These are phyloP conservation scores for Rickenella mellea DNA, from an alignment of 768 basidiomycete genomes.

Conservation along the genomic window DNA sequence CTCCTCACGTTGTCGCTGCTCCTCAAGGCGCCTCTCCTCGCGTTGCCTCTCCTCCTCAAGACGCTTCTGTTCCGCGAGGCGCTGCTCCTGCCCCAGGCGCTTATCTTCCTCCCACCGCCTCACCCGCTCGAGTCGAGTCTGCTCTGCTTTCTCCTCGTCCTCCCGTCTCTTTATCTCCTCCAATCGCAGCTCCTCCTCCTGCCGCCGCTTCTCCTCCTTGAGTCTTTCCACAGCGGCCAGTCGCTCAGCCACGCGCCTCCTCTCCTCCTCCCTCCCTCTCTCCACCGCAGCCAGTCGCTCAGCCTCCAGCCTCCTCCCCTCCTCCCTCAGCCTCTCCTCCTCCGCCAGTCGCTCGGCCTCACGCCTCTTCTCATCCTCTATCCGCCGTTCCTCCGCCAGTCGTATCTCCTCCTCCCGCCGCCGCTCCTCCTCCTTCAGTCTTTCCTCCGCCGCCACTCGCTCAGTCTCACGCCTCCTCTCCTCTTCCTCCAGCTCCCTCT, in stretches of 20 bases:
- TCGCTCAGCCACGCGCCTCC: slow-evolving; percentile 16
- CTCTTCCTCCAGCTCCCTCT: slow-evolving; percentile 12
- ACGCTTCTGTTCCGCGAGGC: slow-evolving; percentile 7
- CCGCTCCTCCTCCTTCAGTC: slow-evolving; percentile 22
- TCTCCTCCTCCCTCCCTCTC: slow-evolving; percentile 13
- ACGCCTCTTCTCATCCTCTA: slow-evolving; percentile 24
- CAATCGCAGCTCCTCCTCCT: slow-evolving; percentile 4
- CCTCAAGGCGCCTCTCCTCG: slow-evolving; percentile 16
- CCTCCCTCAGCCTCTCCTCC: slow-evolving; percentile 16
- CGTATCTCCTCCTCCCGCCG: slow-evolving; percentile 22
- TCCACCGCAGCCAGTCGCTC: slow-evolving; percentile 12
- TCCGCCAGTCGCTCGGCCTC: slow-evolving; percentile 18
- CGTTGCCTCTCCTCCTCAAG: slow-evolving; percentile 10
- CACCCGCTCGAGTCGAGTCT: slow-evolving; percentile 7
- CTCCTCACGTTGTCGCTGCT: slow-evolving; percentile 14
- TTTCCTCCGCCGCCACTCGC: slow-evolving; percentile 10
- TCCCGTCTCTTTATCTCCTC: slow-evolving; percentile 6
- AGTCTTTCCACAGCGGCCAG: slow-evolving; percentile 12
- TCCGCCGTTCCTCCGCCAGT: slow-evolving; percentile 21
- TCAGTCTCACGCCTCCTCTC: slow-evolving; percentile 8
- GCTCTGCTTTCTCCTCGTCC: slow-evolving; percentile 4
- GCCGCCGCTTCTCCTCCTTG: slow-evolving; percentile 11
- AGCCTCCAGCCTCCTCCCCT: slow-evolving; percentile 15
- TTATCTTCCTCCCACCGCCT: slow-evolving; percentile 21
- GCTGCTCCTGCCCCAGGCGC: slow-evolving; percentile 11